phyloP scores from a whole-genome alignment of 306 rosid species.

The Hippophae rhamnoides region DNA sequence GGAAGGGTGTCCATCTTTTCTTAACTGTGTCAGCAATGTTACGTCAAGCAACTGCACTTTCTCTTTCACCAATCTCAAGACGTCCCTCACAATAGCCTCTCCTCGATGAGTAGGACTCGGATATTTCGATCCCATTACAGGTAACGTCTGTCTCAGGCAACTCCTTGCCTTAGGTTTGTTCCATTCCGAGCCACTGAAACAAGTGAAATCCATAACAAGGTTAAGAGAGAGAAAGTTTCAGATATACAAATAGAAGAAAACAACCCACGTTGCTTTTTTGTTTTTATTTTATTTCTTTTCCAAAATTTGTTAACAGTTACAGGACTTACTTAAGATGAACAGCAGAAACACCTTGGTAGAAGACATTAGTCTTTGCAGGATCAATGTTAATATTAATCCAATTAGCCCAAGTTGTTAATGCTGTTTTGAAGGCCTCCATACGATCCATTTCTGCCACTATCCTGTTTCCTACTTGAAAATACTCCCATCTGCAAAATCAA shows the following conservation, averaged over 20 bases:
- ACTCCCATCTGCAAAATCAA: conserved; percentile 44
- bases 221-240: too few relatives aligned
- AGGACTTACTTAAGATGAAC: conserved; percentile 43
- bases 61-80: conserved; percentile 22
- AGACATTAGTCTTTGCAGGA: conserved; percentile 45
- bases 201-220: background rate
- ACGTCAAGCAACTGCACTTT: conserved; percentile 46
- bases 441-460: conserved; percentile 46
- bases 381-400: conserved; percentile 59
- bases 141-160: conserved; percentile 30
- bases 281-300: too few relatives aligned
- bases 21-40: conserved; percentile 51
- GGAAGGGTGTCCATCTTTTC: conserved; percentile 73
- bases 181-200: conserved; percentile 24
- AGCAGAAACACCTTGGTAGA: conserved; percentile 74
- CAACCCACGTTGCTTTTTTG: too few relatives aligned
- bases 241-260: too few relatives aligned
- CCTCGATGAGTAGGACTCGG: conserved; percentile 31
- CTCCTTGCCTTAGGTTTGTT: conserved; percentile 18
- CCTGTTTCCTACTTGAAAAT: conserved; percentile 42
- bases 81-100: conserved; percentile 38
- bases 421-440: conserved; percentile 56
- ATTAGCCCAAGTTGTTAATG: conserved; percentile 56
- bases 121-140: conserved; percentile 30
- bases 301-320: background rate